Evolutionary conservation across 495 filamentous ascomycete species (phyloP).

Genomic region (Neurospora africana): DNA sequence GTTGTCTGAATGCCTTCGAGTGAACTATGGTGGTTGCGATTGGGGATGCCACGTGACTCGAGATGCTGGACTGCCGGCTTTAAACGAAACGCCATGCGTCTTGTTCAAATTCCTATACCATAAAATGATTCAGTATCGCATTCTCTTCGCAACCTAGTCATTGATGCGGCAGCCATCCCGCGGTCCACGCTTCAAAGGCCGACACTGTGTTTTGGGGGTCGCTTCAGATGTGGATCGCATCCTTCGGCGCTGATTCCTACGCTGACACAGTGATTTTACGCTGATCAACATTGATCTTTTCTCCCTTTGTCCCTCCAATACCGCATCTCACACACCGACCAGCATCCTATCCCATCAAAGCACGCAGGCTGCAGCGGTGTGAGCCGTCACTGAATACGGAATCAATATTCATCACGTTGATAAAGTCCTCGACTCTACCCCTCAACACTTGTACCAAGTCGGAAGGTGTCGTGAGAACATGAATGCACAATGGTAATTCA

Average conservation of each 20-base stretch:
- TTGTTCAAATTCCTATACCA: neutral
- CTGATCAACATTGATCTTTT: neutral
- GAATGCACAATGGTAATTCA: neutral
- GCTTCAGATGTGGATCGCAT: neutral
- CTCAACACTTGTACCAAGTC: neutral
- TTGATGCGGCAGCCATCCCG: neutral
- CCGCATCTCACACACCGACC: no score
- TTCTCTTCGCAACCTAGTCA: neutral
- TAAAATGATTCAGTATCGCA: neutral
- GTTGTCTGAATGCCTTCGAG: neutral
- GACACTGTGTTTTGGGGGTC: neutral
- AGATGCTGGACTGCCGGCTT: no score
- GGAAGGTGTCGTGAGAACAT: conserved; percentile 10
- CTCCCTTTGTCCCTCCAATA: neutral
- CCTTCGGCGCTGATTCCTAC: neutral
- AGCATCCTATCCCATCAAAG: no score
- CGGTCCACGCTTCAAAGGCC: neutral
- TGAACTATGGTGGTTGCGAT: neutral
- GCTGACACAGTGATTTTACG: neutral
- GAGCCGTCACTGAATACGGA: neutral
- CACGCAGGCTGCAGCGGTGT: no score
- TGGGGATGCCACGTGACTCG: neutral
- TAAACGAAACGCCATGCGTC: no score
- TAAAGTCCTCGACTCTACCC: neutral
- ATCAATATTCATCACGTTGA: neutral